These are phyloP conservation scores for Rhododendron kiyosumense DNA, from an alignment of 148 eudicot species.

Conservation along the genomic window DNA sequence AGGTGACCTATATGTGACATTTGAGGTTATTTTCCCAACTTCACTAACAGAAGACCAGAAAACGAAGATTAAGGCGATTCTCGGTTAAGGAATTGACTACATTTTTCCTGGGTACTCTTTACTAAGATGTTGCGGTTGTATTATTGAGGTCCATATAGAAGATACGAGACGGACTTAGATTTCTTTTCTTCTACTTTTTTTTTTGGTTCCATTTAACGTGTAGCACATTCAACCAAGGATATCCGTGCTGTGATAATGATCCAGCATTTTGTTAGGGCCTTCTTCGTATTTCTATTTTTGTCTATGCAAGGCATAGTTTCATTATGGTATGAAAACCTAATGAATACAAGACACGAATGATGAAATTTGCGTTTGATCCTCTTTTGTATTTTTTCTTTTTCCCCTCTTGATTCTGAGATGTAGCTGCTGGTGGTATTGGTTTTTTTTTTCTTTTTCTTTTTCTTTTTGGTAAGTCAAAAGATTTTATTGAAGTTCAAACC, in stretches of 20 bases:
- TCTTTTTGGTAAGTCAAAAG: neutral
- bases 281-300: neutral
- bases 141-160: conserved; percentile 12
- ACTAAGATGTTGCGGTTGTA: conserved; percentile 18
- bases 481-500: neutral
- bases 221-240: neutral
- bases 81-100: conserved; percentile 31
- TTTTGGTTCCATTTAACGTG: neutral
- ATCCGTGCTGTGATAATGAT: neutral
- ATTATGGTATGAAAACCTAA: neutral
- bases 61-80: conserved; percentile 62
- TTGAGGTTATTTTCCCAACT: conserved; percentile 83
- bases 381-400: neutral
- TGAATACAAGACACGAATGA: neutral
- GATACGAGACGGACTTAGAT: neutral
- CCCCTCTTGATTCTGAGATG: neutral
- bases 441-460: neutral
- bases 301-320: neutral
- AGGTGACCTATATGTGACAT: conserved; percentile 74
- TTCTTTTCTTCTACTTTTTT: neutral
- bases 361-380: neutral
- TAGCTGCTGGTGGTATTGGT: neutral
- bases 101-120: neutral
- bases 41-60: conserved; percentile 84
- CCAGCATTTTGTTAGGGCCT: neutral